These are phyloP conservation scores for Phascolomyces articulosus DNA, from an alignment of 371 early-diverging fungal genomes.

Conservation along the genomic window DNA sequence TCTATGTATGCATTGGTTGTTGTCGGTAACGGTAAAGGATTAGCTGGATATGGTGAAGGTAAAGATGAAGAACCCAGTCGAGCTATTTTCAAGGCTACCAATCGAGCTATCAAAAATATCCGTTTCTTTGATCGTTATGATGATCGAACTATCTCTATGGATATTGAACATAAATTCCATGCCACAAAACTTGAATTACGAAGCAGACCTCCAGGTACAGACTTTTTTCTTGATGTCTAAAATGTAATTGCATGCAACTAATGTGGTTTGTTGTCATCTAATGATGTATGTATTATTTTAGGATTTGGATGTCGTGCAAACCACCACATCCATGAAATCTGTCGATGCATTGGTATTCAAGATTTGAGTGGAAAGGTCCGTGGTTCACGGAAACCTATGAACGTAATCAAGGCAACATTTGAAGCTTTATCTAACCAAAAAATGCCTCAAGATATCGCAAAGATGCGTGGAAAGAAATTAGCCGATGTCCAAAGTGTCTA, in stretches of 20 bases:
- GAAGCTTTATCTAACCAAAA: slow-evolving; percentile 89
- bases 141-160: slow-evolving; percentile 91
- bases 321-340: slow-evolving; percentile 94
- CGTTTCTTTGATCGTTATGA: slow-evolving; percentile 88
- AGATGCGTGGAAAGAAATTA: slow-evolving; percentile 87
- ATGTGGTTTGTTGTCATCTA: too few relatives aligned
- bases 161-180: slow-evolving; percentile 89
- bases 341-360: slow-evolving; percentile 90
- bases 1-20: slow-evolving; percentile 91
- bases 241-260: not conserved
- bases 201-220: slow-evolving; percentile 91
- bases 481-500: slow-evolving; percentile 87
- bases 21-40: slow-evolving; percentile 93
- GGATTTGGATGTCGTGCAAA: slow-evolving; percentile 95
- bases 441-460: slow-evolving; percentile 87
- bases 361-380: slow-evolving; percentile 92
- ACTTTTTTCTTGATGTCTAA: not conserved
- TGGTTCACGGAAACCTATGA: slow-evolving; percentile 95
- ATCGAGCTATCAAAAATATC: slow-evolving; percentile 88
- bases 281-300: slow-evolving; percentile 23
- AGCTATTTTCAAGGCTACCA: slow-evolving; percentile 91
- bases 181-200: slow-evolving; percentile 82
- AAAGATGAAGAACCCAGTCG: slow-evolving; percentile 79
- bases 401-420: slow-evolving; percentile 96
- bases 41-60: slow-evolving; percentile 96